Evolutionary conservation across 2,329 filamentous ascomycete species (phyloP).

Genomic region (Raffaelea deltoideospora): DNA sequence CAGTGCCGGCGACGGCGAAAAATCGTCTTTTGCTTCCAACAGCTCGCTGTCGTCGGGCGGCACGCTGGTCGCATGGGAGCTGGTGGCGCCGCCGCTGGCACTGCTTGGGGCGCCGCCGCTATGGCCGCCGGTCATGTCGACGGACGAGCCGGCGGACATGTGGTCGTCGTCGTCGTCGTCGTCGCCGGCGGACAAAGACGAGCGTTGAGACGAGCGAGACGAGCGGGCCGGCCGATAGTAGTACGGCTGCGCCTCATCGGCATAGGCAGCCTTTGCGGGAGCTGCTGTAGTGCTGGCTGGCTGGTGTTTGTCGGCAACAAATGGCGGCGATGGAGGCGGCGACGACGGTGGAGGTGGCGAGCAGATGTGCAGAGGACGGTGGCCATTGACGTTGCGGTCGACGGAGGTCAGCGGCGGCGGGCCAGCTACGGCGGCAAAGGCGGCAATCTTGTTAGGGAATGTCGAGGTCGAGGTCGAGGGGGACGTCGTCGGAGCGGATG

Average conservation of each 20-base stretch:
- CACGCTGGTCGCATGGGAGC: constrained; percentile 7
- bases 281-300: constrained; percentile 4
- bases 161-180: no score
- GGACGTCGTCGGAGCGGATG: not conserved
- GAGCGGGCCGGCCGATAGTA: not conserved
- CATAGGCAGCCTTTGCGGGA: not conserved
- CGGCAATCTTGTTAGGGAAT: no score
- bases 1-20: not conserved
- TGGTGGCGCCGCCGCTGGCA: constrained; percentile 6
- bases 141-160: constrained; percentile 7
- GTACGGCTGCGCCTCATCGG: not conserved
- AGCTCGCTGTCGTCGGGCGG: constrained; percentile 5
- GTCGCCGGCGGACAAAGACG: no score
- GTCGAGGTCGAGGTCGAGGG: not conserved
- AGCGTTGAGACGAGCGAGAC: not conserved
- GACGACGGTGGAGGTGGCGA: constrained; percentile 4
- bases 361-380: constrained; percentile 4
- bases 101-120: constrained; percentile 4
- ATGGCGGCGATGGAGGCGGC: constrained; percentile 3
- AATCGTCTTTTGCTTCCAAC: constrained; percentile 1
- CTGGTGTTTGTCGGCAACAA: not conserved
- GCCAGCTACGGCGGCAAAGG: not conserved
- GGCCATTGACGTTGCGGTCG: constrained; percentile 5
- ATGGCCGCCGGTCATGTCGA: constrained; percentile 7
- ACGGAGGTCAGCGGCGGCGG: constrained; percentile 2